phyloP scores from a whole-genome alignment of 176 grass and related monocot genomes.

The Tillandsia fasciculata region DNA sequence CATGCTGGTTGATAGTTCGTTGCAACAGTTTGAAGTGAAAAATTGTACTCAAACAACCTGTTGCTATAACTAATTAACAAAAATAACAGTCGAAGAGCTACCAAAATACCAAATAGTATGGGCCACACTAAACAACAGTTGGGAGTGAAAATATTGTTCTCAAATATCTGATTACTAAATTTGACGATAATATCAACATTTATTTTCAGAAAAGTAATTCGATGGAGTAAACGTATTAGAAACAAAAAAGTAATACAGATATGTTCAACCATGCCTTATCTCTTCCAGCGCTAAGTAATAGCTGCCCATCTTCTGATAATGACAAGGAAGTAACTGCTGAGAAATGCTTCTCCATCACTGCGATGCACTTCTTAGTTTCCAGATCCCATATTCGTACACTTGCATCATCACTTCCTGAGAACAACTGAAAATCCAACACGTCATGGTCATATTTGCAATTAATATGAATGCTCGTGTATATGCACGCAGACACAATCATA shows the following conservation, averaged over 20 bases:
- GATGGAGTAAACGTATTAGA: conserved; percentile 1
- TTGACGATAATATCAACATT: background rate
- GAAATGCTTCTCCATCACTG: conserved; percentile 70
- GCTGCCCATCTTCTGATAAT: conserved; percentile 66
- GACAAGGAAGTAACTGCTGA: conserved; percentile 71
- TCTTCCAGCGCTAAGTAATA: conserved; percentile 81
- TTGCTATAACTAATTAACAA: no score
- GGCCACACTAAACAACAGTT: no score
- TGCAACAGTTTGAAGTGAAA: no score
- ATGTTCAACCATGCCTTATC: conserved; percentile 48
- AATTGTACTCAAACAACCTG: no score
- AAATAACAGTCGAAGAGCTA: no score
- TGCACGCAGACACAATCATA: no score
- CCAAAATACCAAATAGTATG: no score
- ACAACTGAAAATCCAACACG: conserved; percentile 51
- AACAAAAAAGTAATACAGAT: background rate
- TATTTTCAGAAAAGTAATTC: background rate
- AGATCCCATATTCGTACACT: conserved; percentile 74
- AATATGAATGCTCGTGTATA: no score
- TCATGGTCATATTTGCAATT: conserved; percentile 4
- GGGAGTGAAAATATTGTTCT: no score
- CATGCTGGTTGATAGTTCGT: no score
- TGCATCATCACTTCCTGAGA: conserved; percentile 83
- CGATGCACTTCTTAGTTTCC: conserved; percentile 68
- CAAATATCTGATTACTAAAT: no score